Evolutionary conservation across 441 rosid genomes (phyloP).

Genomic region (Eruca vesicaria): DNA sequence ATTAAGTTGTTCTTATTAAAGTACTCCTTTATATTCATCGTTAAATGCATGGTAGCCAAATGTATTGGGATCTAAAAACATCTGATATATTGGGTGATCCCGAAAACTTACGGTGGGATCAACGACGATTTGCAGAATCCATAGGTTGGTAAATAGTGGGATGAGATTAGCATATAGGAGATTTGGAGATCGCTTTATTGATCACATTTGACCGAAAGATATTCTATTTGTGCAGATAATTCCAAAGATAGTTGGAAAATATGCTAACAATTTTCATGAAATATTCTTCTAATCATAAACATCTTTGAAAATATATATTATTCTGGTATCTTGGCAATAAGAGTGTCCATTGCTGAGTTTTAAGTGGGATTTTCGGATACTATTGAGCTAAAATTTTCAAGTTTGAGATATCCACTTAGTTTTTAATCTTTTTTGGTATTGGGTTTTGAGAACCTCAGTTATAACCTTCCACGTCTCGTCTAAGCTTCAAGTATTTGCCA

Average conservation of each 20-base stretch:
- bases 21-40: not conserved
- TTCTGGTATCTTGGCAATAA: too few species aligned
- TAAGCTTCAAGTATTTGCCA: not conserved
- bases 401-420: too few species aligned
- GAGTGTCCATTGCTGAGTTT: too few species aligned
- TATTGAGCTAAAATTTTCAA: too few species aligned
- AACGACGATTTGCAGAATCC: slow-evolving; percentile 31
- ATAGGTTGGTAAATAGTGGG: slow-evolving; percentile 28
- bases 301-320: too few species aligned
- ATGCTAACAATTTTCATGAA: not conserved
- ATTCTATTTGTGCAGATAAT: slow-evolving; percentile 24
- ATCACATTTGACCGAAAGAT: slow-evolving; percentile 33
- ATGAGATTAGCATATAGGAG: slow-evolving; percentile 27
- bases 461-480: too few species aligned
- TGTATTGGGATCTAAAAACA: slow-evolving; percentile 29
- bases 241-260: slow-evolving; percentile 1
- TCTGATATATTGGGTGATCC: slow-evolving; percentile 22
- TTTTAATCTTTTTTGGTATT: too few species aligned
- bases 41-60: slow-evolving; percentile 6
- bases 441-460: too few species aligned
- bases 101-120: slow-evolving; percentile 25
- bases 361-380: too few species aligned
- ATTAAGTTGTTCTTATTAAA: not conserved
- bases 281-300: not conserved
- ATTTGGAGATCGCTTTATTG: slow-evolving; percentile 33